Evolutionary conservation across 108 stramenopile genomes (phyloP).

Genomic region (Skeletonema costatum): DNA sequence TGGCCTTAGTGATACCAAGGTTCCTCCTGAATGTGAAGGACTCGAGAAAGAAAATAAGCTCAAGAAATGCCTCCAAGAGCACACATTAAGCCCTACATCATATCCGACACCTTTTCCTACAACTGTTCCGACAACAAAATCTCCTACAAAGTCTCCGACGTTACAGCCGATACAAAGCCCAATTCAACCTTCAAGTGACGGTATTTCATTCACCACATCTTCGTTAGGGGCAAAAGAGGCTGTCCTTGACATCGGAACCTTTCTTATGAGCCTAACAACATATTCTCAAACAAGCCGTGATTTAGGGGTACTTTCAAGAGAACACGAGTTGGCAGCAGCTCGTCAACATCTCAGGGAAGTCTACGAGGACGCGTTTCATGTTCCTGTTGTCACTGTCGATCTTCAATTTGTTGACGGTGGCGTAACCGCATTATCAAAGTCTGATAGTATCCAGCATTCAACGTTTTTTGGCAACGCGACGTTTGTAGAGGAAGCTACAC

Average conservation of each 20-base stretch:
- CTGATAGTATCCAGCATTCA: background rate
- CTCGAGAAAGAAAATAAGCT: background rate
- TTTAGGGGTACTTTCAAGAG: background rate
- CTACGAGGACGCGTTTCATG: background rate
- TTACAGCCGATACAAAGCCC: background rate
- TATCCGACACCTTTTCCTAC: background rate
- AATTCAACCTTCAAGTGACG: background rate
- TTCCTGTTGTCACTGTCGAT: conserved; percentile 1
- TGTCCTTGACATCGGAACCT: background rate
- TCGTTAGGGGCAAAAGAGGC: background rate
- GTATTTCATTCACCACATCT: background rate
- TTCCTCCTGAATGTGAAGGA: background rate
- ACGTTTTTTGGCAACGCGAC: background rate
- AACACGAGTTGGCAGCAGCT: conserved; percentile 9
- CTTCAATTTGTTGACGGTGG: conserved; percentile 5
- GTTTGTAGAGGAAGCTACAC: background rate
- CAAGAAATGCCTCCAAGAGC: background rate
- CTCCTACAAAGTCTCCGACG: background rate
- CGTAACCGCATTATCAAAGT: background rate
- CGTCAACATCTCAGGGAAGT: conserved; percentile 2
- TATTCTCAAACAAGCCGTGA: conserved; percentile 15
- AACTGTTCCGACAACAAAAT: background rate
- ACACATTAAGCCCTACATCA: background rate
- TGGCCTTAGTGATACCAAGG: background rate
- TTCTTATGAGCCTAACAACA: background rate